Percentiles rank a stretch among this genome's conserved stretches.
These are phyloP conservation scores for Paralagenidium karlingii DNA, from an alignment of 352 stramenopile genomes.

Conservation along the genomic window DNA sequence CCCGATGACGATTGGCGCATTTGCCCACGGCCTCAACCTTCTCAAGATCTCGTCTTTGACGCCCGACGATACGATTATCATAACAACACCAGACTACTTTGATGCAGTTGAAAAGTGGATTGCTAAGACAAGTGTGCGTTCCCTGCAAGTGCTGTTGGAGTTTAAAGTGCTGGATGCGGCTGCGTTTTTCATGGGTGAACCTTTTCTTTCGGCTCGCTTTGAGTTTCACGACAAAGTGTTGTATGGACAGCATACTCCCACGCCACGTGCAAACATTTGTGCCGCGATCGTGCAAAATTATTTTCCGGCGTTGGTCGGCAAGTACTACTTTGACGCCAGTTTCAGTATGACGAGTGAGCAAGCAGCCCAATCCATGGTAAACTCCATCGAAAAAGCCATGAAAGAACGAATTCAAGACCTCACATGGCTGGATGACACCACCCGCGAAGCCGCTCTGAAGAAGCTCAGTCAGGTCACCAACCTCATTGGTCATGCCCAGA, in stretches of 20 bases:
- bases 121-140: slow-evolving; percentile 31
- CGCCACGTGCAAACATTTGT: slow-evolving; percentile 84
- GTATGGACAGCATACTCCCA: slow-evolving; percentile 67
- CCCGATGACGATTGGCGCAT: slow-evolving; percentile 42
- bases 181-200: slow-evolving; percentile 23
- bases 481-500: slow-evolving; percentile 44
- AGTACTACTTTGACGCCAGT: slow-evolving; percentile 85
- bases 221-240: slow-evolving; percentile 78
- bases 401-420: slow-evolving; percentile 58
- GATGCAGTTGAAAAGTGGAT: slow-evolving; percentile 27
- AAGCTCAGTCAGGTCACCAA: slow-evolving; percentile 83
- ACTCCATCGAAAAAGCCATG: slow-evolving; percentile 71
- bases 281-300: slow-evolving; percentile 30
- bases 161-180: slow-evolving; percentile 42
- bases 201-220: slow-evolving; percentile 84
- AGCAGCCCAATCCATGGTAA: slow-evolving; percentile 74
- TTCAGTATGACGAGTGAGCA: slow-evolving; percentile 79
- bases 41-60: too few species aligned
- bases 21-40: too few species aligned
- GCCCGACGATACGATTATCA: slow-evolving; percentile 28
- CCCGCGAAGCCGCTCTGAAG: slow-evolving; percentile 60
- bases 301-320: slow-evolving; percentile 69
- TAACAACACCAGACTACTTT: slow-evolving; percentile 51
- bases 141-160: slow-evolving; percentile 29
- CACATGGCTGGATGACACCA: slow-evolving; percentile 83